Percentiles rank a stretch among this genome's conserved stretches.
phyloP scores from a whole-genome alignment of 768 basidiomycete genomes.

The Leucocoprinus leucothites region DNA sequence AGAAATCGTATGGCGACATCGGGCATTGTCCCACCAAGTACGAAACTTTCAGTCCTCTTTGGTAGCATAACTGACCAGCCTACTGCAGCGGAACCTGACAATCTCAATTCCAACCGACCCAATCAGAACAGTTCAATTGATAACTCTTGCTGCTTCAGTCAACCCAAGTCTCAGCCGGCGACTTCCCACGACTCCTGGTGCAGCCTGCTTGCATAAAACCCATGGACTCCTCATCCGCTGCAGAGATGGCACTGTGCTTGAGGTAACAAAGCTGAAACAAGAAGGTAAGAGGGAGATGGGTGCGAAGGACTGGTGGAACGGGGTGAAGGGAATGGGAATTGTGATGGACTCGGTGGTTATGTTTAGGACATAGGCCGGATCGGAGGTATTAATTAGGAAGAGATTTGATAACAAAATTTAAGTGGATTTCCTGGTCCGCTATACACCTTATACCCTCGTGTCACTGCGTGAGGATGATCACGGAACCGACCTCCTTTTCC shows the following conservation, averaged over 20 bases:
- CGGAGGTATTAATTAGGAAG: conserved; percentile 5
- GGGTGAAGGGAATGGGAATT: conserved; percentile 31
- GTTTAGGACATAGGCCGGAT: conserved; percentile 5
- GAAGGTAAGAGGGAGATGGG: conserved; percentile 52
- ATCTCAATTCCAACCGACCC: conserved; percentile 14
- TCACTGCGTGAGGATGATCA: conserved; percentile 20
- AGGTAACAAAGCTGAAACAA: conserved; percentile 56
- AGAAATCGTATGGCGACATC: conserved; percentile 49
- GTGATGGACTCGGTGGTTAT: conserved; percentile 6
- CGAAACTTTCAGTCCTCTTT: neutral
- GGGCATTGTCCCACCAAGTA: conserved; percentile 73
- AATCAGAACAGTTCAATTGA: conserved; percentile 39
- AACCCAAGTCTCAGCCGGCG: neutral
- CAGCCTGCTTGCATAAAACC: conserved; percentile 39
- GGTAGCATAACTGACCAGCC: conserved; percentile 32
- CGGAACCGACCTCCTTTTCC: conserved; percentile 57
- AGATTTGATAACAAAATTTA: conserved; percentile 9
- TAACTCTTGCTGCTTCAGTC: conserved; percentile 18
- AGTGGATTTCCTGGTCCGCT: neutral
- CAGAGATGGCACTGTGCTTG: conserved; percentile 46
- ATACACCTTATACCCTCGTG: neutral
- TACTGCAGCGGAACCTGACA: conserved; percentile 15
- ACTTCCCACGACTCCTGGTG: conserved; percentile 31
- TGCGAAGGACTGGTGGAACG: conserved; percentile 81
- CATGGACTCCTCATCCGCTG: conserved; percentile 52